Conservation (phyloP, 2,329 filamentous ascomycete genomes). For the Cladobotryum protrusum region DNA sequence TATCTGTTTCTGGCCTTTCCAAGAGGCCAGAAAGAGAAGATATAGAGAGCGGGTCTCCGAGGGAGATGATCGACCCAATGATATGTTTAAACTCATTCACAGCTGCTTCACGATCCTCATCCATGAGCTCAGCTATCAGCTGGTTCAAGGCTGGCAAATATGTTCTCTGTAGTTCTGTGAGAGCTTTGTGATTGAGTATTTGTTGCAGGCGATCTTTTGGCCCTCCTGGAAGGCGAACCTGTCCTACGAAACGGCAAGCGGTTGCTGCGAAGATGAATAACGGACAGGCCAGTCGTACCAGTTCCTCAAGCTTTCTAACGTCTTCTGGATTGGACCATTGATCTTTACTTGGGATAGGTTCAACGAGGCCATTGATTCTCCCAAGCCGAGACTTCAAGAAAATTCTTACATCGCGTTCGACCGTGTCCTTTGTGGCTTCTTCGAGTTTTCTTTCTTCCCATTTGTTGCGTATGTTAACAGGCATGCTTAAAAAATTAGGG, state of each 20-base stretch:
- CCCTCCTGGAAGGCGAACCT: conserved; percentile 4
- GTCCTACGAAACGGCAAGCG: conserved; percentile 17
- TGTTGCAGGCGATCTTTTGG: conserved; percentile 16
- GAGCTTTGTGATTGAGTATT: conserved; percentile 14
- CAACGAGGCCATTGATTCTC: background rate
- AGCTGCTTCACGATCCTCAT: background rate
- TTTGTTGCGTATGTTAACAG: conserved; percentile 14
- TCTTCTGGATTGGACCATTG: background rate
- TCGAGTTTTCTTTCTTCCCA: background rate
- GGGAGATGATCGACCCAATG: conserved; percentile 25
- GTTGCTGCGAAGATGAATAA: conserved; percentile 19
- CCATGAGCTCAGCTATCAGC: background rate
- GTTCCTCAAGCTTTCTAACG: background rate
- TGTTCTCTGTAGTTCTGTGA: conserved; percentile 9
- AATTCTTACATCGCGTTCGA: conserved; percentile 23
- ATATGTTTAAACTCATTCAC: conserved; percentile 21
- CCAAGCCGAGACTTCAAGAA: background rate
- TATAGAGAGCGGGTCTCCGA: conserved; percentile 25
- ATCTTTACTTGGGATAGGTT: background rate
- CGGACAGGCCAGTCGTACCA: conserved; percentile 12
- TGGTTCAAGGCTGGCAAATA: conserved; percentile 16
- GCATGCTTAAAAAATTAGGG: conserved; percentile 25
- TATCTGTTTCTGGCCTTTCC: conserved; percentile 3
- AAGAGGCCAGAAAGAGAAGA: conserved; percentile 22
- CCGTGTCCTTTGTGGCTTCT: background rate